These are phyloP conservation scores for Tillandsia leiboldiana DNA, from an alignment of 176 grass and related monocot species.

Conservation along the genomic window DNA sequence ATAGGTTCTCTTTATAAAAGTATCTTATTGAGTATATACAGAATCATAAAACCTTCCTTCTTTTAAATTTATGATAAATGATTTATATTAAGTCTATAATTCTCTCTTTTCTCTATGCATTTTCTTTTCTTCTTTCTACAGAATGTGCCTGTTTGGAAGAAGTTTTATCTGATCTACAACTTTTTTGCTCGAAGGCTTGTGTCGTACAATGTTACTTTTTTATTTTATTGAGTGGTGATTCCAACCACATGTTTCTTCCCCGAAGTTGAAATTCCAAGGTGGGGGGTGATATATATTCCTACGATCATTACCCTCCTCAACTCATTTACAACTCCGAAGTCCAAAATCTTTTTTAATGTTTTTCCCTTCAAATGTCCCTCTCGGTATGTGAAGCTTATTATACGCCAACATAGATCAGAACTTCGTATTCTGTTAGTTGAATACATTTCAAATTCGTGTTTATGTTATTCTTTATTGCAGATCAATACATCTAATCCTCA, in stretches of 20 bases:
- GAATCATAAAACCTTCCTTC: no score
- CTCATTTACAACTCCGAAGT: slow-evolving; percentile 78
- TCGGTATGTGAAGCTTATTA: no score
- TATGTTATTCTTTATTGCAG: not conserved
- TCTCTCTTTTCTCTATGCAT: not conserved
- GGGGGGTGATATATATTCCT: slow-evolving; percentile 69
- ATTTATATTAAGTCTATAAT: not conserved
- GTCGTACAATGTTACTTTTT: slow-evolving; percentile 59
- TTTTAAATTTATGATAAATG: not conserved
- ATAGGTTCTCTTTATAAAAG: no score
- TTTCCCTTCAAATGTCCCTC: no score
- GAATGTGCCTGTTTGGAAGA: slow-evolving; percentile 86
- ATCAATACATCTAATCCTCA: slow-evolving; percentile 10
- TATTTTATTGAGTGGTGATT: slow-evolving; percentile 73
- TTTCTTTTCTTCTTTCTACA: slow-evolving; percentile 28
- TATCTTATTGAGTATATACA: no score
- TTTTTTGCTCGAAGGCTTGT: slow-evolving; percentile 62
- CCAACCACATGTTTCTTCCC: slow-evolving; percentile 62
- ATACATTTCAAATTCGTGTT: no score
- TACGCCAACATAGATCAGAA: no score
- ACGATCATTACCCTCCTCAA: slow-evolving; percentile 69
- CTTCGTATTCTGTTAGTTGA: no score
- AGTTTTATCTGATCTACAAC: slow-evolving; percentile 82
- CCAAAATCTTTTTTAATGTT: no score
- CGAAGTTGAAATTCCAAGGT: slow-evolving; percentile 67